phyloP scores from a whole-genome alignment of 2,329 filamentous ascomycete species.

The Fusarium tjaetaba region DNA sequence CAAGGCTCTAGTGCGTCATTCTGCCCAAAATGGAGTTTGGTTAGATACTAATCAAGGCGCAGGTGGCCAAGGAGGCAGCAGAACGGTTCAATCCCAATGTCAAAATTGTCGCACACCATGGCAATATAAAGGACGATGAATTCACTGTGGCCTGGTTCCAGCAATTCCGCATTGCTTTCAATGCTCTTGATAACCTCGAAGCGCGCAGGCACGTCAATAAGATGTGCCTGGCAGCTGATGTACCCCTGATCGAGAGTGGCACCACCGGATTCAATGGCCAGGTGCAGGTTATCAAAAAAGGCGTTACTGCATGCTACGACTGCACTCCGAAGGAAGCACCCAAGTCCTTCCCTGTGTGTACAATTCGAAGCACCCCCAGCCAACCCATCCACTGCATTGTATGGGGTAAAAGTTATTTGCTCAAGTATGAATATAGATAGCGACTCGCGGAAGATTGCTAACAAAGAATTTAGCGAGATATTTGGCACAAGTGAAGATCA shows the following conservation, averaged over 20 bases:
- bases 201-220: constrained; percentile 94
- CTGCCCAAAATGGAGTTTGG: constrained; percentile 9
- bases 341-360: constrained; percentile 95
- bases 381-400: constrained; percentile 99
- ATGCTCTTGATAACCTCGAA: constrained; percentile 95
- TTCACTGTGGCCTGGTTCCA: constrained; percentile 93
- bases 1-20: constrained; percentile 80
- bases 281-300: constrained; percentile 95
- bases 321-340: constrained; percentile 90
- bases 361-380: constrained; percentile 93
- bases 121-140: constrained; percentile 89
- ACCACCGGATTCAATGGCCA: constrained; percentile 98
- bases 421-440: constrained; percentile 65
- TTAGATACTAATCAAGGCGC: constrained; percentile 34
- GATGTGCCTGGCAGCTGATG: constrained; percentile 92
- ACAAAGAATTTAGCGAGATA: constrained; percentile 67
- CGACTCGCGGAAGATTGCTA: constrained; percentile 1
- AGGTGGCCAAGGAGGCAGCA: constrained; percentile 94
- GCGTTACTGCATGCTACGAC: constrained; percentile 94
- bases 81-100: constrained; percentile 89
- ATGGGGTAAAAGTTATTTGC: constrained; percentile 96
- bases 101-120: constrained; percentile 88
- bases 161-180: constrained; percentile 87
- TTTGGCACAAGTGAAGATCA: constrained; percentile 94
- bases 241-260: constrained; percentile 94